phyloP scores from a whole-genome alignment of 2,329 filamentous ascomycete species.

The Alternaria panax region DNA sequence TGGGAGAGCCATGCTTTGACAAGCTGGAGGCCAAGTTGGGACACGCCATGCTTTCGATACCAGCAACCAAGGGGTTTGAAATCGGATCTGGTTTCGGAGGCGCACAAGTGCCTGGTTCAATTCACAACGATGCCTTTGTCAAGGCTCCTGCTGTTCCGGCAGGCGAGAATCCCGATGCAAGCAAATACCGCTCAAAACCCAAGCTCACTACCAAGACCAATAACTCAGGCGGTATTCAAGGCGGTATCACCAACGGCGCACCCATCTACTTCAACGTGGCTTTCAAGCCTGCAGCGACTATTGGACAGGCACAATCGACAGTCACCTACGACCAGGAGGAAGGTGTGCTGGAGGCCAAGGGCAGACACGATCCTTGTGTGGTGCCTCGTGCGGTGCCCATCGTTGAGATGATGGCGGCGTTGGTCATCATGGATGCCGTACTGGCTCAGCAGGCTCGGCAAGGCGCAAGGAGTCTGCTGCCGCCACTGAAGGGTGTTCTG shows the following conservation, averaged over 20 bases:
- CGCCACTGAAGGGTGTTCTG: constrained; percentile 49
- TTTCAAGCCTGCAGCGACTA: constrained; percentile 95
- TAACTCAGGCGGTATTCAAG: constrained; percentile 93
- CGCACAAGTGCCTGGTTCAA: constrained; percentile 83
- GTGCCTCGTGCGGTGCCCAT: constrained; percentile 87
- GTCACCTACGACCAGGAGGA: constrained; percentile 78
- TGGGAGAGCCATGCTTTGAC: constrained; percentile 94
- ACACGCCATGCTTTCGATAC: constrained; percentile 94
- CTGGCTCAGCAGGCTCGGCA: constrained; percentile 77
- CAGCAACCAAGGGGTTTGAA: constrained; percentile 94
- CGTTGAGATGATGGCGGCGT: constrained; percentile 88
- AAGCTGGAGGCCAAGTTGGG: constrained; percentile 92
- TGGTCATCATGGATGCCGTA: constrained; percentile 86
- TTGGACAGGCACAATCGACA: constrained; percentile 86
- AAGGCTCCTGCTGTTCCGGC: constrained; percentile 60
- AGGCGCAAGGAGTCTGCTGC: constrained; percentile 45
- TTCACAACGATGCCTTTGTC: constrained; percentile 90
- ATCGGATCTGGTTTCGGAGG: constrained; percentile 92
- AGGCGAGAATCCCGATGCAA: constrained; percentile 53
- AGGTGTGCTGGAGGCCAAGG: constrained; percentile 86
- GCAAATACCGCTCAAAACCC: constrained; percentile 54
- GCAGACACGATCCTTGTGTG: constrained; percentile 91
- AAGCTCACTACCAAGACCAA: constrained; percentile 87
- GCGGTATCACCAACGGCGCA: constrained; percentile 92
- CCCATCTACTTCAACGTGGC: constrained; percentile 93